Percentiles rank a stretch among this genome's conserved stretches.
Conservation (phyloP, 1,139 yeast species). For the Kodamaea alishanica region DNA sequence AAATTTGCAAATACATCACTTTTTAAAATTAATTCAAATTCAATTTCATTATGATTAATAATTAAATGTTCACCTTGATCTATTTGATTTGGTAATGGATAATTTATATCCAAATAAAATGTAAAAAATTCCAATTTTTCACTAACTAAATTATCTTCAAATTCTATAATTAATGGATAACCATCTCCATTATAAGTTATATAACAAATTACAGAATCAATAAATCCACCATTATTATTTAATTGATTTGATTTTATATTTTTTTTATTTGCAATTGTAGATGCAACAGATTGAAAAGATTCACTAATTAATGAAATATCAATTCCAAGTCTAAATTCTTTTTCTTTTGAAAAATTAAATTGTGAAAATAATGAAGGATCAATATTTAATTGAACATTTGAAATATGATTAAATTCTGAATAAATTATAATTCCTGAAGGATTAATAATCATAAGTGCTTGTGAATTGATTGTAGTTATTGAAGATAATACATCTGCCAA, state of each 20-base stretch:
- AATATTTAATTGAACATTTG: slow-evolving; percentile 33
- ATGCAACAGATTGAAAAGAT: slow-evolving; percentile 30
- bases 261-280: slow-evolving; percentile 11
- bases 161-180: slow-evolving; percentile 61
- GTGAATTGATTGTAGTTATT: slow-evolving; percentile 29
- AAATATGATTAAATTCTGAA: slow-evolving; percentile 37
- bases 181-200: slow-evolving; percentile 53
- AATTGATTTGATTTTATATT: slow-evolving; percentile 1
- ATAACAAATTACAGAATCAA: slow-evolving; percentile 29
- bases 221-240: slow-evolving; percentile 8
- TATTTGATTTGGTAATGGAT: slow-evolving; percentile 16
- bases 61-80: slow-evolving; percentile 18
- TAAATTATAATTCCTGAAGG: slow-evolving; percentile 33
- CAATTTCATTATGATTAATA: slow-evolving; percentile 48
- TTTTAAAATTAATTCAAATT: slow-evolving; percentile 63
- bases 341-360: slow-evolving; percentile 22
- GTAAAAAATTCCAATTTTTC: slow-evolving; percentile 74
- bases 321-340: slow-evolving; percentile 36
- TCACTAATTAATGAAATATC: slow-evolving; percentile 36
- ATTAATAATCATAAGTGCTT: slow-evolving; percentile 35
- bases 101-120: slow-evolving; percentile 39
- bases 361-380: slow-evolving; percentile 37
- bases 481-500: slow-evolving; percentile 38
- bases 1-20: slow-evolving; percentile 64
- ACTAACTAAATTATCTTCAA: slow-evolving; percentile 65